phyloP scores from a whole-genome alignment of 768 basidiomycete genomes.

The Nidularia sp. region DNA sequence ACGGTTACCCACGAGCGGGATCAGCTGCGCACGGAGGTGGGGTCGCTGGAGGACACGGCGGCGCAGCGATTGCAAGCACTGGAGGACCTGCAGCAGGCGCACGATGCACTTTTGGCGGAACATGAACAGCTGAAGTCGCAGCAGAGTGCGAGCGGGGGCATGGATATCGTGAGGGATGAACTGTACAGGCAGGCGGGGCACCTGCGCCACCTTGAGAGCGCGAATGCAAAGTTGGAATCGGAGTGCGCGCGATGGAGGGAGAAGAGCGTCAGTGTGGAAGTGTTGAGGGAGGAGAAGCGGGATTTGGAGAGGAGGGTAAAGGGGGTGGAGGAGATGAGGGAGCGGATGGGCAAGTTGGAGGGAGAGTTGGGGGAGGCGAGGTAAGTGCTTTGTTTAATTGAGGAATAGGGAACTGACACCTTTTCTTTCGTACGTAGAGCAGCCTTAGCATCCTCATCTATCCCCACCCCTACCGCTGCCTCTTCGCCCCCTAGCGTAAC shows the following conservation, averaged over 20 bases:
- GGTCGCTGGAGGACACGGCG: conserved; percentile 14
- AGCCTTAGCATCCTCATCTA: too few species aligned
- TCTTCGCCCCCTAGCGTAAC: conserved; percentile 48
- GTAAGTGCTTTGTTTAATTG: conserved; percentile 25
- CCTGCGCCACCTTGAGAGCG: conserved; percentile 52
- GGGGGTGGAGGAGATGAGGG: conserved; percentile 50
- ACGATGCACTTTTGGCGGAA: conserved; percentile 13
- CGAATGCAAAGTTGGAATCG: conserved; percentile 48
- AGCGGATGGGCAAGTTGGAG: conserved; percentile 52
- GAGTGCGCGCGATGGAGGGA: conserved; percentile 55
- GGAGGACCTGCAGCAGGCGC: conserved; percentile 32
- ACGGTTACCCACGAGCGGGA: conserved; percentile 41
- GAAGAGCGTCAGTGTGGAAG: conserved; percentile 57
- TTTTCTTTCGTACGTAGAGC: too few species aligned
- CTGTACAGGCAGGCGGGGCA: conserved; percentile 63
- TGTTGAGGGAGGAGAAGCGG: conserved; percentile 72
- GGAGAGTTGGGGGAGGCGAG: conserved; percentile 61
- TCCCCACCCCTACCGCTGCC: conserved; percentile 10
- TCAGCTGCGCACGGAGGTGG: conserved; percentile 35
- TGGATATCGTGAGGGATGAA: conserved; percentile 64
- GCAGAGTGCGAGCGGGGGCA: conserved; percentile 45
- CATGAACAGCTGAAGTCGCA: conserved; percentile 38
- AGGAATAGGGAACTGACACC: too few species aligned
- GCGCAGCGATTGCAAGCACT: conserved; percentile 36
- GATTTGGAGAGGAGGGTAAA: conserved; percentile 50